Evolutionary conservation across 2,329 filamentous ascomycete species (phyloP).

Genomic region (Penicillium sp.): DNA sequence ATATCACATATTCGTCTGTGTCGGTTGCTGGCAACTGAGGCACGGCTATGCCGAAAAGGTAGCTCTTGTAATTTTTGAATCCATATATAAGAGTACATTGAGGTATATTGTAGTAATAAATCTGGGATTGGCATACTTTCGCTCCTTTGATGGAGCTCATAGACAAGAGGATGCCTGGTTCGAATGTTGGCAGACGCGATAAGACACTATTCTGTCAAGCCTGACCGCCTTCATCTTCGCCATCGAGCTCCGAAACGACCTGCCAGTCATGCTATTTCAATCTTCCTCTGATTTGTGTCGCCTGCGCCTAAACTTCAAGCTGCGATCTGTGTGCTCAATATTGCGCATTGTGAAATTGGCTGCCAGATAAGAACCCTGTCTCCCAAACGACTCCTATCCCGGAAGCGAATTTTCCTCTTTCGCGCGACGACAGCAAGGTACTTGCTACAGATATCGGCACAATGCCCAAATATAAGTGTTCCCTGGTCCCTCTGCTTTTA

Average conservation of each 20-base stretch:
- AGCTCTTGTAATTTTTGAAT: no score
- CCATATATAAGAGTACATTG: no score
- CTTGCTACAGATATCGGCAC: slow-evolving; percentile 42
- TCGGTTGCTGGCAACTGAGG: no score
- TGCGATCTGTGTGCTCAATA: background rate
- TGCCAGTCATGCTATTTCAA: background rate
- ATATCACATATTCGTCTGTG: no score
- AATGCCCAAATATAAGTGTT: slow-evolving; percentile 82
- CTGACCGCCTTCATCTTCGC: slow-evolving; percentile 8
- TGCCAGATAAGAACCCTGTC: background rate
- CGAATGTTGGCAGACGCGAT: background rate
- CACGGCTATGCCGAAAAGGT: no score
- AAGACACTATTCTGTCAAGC: slow-evolving; percentile 11
- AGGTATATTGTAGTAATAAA: no score
- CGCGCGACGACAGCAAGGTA: slow-evolving; percentile 18
- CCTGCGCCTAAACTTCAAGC: background rate
- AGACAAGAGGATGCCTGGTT: background rate
- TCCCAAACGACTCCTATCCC: background rate
- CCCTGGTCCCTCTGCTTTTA: slow-evolving; percentile 9
- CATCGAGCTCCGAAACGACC: slow-evolving; percentile 1
- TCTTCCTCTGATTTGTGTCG: background rate
- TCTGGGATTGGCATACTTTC: no score
- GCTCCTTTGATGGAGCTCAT: background rate
- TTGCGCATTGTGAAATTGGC: background rate
- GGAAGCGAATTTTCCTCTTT: slow-evolving; percentile 23